These are phyloP conservation scores for Aureobasidium sp. DNA, from an alignment of 2,329 filamentous ascomycete species.

Conservation along the genomic window DNA sequence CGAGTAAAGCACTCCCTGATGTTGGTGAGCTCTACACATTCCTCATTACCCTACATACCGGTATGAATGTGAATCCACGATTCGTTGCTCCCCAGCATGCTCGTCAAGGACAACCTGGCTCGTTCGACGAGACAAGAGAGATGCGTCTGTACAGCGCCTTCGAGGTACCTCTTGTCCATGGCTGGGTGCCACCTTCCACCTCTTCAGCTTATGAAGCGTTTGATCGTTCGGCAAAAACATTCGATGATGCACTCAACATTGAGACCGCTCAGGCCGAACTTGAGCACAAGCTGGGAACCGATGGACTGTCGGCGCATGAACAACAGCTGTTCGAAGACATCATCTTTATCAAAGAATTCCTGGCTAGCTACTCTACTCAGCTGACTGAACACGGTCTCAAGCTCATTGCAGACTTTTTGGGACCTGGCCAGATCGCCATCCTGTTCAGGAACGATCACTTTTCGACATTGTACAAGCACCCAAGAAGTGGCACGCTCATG, in stretches of 20 bases:
- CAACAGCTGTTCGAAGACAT: slow-evolving; percentile 79
- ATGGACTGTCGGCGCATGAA: slow-evolving; percentile 63
- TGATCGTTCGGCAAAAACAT: slow-evolving; percentile 67
- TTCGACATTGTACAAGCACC: slow-evolving; percentile 85
- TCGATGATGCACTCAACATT: slow-evolving; percentile 86
- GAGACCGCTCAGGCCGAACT: slow-evolving; percentile 85
- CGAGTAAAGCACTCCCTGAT: slow-evolving; percentile 65
- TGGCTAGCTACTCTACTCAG: slow-evolving; percentile 76
- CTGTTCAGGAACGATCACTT: slow-evolving; percentile 97
- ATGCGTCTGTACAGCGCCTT: slow-evolving; percentile 91
- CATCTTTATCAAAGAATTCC: slow-evolving; percentile 72
- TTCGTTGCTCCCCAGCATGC: slow-evolving; percentile 59
- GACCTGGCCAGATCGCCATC: slow-evolving; percentile 76
- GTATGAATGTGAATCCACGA: slow-evolving; percentile 95
- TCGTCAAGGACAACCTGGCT: slow-evolving; percentile 49
- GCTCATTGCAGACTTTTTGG: slow-evolving; percentile 62
- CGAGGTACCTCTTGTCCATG: slow-evolving; percentile 80
- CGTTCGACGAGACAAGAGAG: slow-evolving; percentile 79
- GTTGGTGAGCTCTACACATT: slow-evolving; percentile 84
- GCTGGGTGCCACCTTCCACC: slow-evolving; percentile 70
- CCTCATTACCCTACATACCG: slow-evolving; percentile 80
- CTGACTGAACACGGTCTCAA: slow-evolving; percentile 75
- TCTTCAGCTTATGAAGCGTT: slow-evolving; percentile 65
- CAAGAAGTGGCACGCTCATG: slow-evolving; percentile 65
- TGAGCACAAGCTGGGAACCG: slow-evolving; percentile 64